Conservation (phyloP, 1,139 yeast species). For the Blastobotrys ciferrii region DNA sequence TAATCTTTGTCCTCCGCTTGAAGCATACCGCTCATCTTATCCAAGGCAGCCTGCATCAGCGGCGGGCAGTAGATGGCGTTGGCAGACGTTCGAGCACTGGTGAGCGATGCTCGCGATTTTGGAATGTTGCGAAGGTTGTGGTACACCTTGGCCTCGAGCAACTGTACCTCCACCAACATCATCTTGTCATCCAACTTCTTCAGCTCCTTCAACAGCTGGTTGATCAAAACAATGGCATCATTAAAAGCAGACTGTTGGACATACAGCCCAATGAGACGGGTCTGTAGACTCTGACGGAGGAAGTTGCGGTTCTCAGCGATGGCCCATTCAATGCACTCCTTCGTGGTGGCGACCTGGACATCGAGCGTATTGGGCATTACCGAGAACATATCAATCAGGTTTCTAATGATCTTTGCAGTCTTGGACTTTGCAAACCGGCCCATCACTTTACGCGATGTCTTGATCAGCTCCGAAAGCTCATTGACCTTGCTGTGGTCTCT, state of each 20-base stretch:
- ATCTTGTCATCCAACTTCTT: constrained; percentile 94
- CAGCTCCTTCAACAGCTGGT: constrained; percentile 73
- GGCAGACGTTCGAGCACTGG: constrained; percentile 95
- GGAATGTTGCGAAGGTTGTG: constrained; percentile 90
- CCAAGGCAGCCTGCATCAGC: constrained; percentile 89
- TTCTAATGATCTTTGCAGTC: constrained; percentile 76
- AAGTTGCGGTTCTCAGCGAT: constrained; percentile 78
- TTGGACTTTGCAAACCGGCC: constrained; percentile 84
- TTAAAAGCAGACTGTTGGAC: constrained; percentile 63
- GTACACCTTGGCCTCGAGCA: constrained; percentile 84
- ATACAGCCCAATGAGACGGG: constrained; percentile 75
- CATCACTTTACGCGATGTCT: constrained; percentile 68
- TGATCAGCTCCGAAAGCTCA: constrained; percentile 60
- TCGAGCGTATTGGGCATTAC: constrained; percentile 65
- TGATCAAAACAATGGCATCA: constrained; percentile 71
- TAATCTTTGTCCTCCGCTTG: constrained; percentile 97
- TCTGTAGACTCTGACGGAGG: constrained; percentile 81
- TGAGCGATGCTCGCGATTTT: constrained; percentile 88
- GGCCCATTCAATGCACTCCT: constrained; percentile 87
- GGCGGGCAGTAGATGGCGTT: constrained; percentile 95
- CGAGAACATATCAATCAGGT: constrained; percentile 74
- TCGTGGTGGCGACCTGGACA: constrained; percentile 69
- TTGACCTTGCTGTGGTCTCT: constrained; percentile 41
- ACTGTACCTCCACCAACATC: constrained; percentile 90
- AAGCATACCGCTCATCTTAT: constrained; percentile 90